Evolutionary conservation across 73 alveolate genomes (phyloP).

Genomic region (Paramecium octaurelia): DNA sequence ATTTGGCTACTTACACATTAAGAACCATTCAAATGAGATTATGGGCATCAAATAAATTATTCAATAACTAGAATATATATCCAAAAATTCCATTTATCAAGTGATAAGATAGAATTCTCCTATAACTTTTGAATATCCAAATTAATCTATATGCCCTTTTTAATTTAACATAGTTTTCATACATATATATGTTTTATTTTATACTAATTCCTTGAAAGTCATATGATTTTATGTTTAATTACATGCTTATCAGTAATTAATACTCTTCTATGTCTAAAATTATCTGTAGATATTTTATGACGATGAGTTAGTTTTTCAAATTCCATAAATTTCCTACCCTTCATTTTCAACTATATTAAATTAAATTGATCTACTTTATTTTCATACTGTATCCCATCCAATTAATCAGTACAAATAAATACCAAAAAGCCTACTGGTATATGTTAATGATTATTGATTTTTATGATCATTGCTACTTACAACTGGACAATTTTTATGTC

Average conservation of each 20-base stretch:
- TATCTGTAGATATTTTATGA: slow-evolving; percentile 71
- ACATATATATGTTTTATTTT: slow-evolving; percentile 63
- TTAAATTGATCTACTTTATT: slow-evolving; percentile 71
- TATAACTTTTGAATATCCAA: slow-evolving; percentile 26
- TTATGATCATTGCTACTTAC: slow-evolving; percentile 76
- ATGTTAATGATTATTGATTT: slow-evolving; percentile 74
- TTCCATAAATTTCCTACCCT: slow-evolving; percentile 63
- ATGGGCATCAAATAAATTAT: slow-evolving; percentile 4
- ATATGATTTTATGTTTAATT: slow-evolving; percentile 87
- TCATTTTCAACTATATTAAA: slow-evolving; percentile 4
- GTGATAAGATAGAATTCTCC: slow-evolving; percentile 56
- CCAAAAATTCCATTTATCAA: background rate
- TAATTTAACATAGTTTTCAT: slow-evolving; percentile 65
- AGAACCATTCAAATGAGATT: background rate
- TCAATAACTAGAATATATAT: background rate
- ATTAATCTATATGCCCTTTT: slow-evolving; percentile 51
- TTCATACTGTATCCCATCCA: slow-evolving; percentile 99
- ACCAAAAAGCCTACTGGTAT: slow-evolving; percentile 86
- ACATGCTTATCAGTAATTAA: slow-evolving; percentile 87
- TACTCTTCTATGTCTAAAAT: slow-evolving; percentile 82
- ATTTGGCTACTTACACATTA: background rate
- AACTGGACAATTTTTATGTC: slow-evolving; percentile 49
- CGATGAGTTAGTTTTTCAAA: slow-evolving; percentile 81
- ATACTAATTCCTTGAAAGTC: slow-evolving; percentile 77
- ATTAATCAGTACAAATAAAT: slow-evolving; percentile 75